These are phyloP conservation scores for Phialophora chinensis DNA, from an alignment of 2,329 filamentous ascomycete genomes.

Conservation along the genomic window DNA sequence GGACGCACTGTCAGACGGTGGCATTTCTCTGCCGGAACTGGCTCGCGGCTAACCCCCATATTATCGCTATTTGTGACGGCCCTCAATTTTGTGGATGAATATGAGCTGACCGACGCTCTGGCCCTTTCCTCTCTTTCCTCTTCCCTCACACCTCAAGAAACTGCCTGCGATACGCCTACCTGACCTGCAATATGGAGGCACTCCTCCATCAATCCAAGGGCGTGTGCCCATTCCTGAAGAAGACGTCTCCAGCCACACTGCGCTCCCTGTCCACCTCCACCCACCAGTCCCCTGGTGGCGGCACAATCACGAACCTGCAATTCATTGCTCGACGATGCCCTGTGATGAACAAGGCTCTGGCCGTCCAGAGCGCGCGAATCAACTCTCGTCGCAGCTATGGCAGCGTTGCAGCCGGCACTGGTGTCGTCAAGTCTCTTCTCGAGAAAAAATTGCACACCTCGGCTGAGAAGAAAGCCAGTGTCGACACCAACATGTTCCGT, in stretches of 20 bases:
- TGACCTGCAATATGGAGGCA: conserved; percentile 73
- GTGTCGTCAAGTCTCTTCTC: conserved; percentile 44
- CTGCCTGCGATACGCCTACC: neutral
- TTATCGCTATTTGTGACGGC: neutral
- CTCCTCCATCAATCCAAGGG: conserved; percentile 93
- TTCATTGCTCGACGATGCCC: conserved; percentile 93
- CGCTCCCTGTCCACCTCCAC: conserved; percentile 79
- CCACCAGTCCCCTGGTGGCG: conserved; percentile 75
- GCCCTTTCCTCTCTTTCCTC: conserved; percentile 8
- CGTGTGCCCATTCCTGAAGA: conserved; percentile 97
- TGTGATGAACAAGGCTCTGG: conserved; percentile 97
- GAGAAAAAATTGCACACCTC: conserved; percentile 75
- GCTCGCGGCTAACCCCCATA: neutral
- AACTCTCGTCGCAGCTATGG: conserved; percentile 37
- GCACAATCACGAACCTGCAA: conserved; percentile 96
- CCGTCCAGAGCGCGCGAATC: conserved; percentile 69
- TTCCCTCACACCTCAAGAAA: neutral
- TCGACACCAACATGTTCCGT: conserved; percentile 64
- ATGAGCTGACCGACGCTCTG: neutral
- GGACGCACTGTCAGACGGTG: neutral
- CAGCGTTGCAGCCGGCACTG: conserved; percentile 46
- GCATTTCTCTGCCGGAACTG: neutral
- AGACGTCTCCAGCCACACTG: conserved; percentile 87
- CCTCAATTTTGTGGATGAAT: conserved; percentile 1
- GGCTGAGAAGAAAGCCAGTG: conserved; percentile 75